Conservation (phyloP, 2,329 filamentous ascomycete genomes). For the Aspergillus sp. region DNA sequence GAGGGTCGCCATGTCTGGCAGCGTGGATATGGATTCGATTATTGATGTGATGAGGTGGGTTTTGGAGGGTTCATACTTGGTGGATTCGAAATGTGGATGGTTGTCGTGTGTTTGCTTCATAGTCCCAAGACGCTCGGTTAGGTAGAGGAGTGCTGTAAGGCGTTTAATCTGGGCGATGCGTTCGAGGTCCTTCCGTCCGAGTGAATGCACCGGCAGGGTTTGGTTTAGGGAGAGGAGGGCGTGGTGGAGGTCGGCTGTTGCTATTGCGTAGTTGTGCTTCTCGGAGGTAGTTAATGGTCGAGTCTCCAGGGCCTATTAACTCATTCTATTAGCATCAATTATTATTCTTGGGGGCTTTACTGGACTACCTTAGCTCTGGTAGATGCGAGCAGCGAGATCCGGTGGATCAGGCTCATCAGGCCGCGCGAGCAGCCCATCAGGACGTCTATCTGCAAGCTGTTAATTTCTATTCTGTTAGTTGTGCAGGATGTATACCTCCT, state of each 20-base stretch:
- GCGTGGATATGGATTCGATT: slow-evolving; percentile 20
- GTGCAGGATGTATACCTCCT: neutral
- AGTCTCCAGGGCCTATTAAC: neutral
- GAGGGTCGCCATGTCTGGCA: slow-evolving; percentile 22
- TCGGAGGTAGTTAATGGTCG: neutral
- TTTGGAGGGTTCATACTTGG: neutral
- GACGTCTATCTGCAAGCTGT: slow-evolving; percentile 24
- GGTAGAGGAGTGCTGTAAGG: slow-evolving; percentile 30
- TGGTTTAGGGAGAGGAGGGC: slow-evolving; percentile 7
- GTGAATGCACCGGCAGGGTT: slow-evolving; percentile 17
- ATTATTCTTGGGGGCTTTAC: no score
- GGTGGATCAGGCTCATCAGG: slow-evolving; percentile 27
- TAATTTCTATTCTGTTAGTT: neutral
- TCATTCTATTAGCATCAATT: neutral
- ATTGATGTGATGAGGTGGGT: slow-evolving; percentile 18
- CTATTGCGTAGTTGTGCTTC: neutral
- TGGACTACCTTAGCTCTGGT: neutral
- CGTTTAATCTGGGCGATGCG: slow-evolving; percentile 30
- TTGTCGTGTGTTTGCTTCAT: neutral
- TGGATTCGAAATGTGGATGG: neutral
- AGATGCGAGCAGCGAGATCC: slow-evolving; percentile 18
- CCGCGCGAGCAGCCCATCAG: slow-evolving; percentile 33
- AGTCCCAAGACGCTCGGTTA: slow-evolving; percentile 16
- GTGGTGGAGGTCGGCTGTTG: neutral
- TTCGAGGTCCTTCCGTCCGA: slow-evolving; percentile 18